Base-by-base conservation (phyloP, 176 grass and related monocot genomes). In the Pontederia paniculata region DNA sequence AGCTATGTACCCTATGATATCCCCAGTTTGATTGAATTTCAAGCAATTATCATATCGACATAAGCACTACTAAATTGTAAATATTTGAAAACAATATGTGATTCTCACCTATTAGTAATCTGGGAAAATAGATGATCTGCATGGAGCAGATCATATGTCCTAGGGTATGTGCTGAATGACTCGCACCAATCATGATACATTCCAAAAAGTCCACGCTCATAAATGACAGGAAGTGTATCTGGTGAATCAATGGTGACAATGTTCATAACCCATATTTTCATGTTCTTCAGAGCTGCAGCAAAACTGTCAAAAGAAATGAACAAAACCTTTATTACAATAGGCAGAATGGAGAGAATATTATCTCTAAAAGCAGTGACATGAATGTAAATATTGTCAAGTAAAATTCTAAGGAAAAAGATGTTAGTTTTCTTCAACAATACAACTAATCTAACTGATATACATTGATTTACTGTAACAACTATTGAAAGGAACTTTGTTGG, bases 131-230 rank as follows among this genome's bases (percentile, higher is more conserved):
- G 12, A 50, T 50, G 48, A 50, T 50, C 48, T n/a, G 48, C 48
- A n/a, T 50, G 48, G 14, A 50, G 48, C 7, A 50, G 48, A 50
- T 50, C 48, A 50, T 50, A 50, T 17, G 48, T 15, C n/a, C 48
- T 50, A 50, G 48, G 48, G n/a, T 50, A 50, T 13, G 48, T 50
- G 48, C 48, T 50, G 9, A 50, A 50, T 3, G 48, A 50, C 14
- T 50, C 48, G n/a, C 48, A 50, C 48, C 48, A 50, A n/a, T 50
- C 48, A n/a, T 50, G 48, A 50, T 50, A 50, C 48, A 50, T 50
- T n/a, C 48, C 48, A n/a, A 50, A 50, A 12, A 50, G 48, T 50
- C 48, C 48, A 17, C 48, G 48, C 48, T 50, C 48, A 17, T 50
- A 50, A 50, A 50, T 50, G 7, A 50, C 48, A 50, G 48, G 48